Evolutionary conservation across 2,329 filamentous ascomycete species (phyloP).

Genomic region (Trichocomaceae sp.): DNA sequence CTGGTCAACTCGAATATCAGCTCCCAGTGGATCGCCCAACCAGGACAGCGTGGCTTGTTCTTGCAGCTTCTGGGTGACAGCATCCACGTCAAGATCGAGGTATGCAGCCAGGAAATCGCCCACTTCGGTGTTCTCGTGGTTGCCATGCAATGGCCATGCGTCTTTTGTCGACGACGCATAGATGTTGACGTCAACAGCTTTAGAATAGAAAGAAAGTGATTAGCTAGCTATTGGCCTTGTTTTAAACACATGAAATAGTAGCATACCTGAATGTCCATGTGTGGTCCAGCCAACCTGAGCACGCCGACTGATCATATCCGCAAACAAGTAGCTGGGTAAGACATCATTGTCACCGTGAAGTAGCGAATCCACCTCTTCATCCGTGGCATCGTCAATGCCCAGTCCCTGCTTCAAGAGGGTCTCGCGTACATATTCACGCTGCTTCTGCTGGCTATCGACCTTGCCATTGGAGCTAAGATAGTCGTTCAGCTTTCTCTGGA

Average conservation of each 20-base stretch:
- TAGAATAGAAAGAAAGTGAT: neutral
- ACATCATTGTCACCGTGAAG: slow-evolving; percentile 52
- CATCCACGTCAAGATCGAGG: slow-evolving; percentile 69
- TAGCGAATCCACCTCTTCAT: slow-evolving; percentile 63
- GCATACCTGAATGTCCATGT: slow-evolving; percentile 68
- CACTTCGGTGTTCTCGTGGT: slow-evolving; percentile 92
- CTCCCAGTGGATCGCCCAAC: slow-evolving; percentile 36
- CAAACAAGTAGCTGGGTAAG: slow-evolving; percentile 56
- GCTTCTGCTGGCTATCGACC: slow-evolving; percentile 41
- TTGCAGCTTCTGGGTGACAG: slow-evolving; percentile 68
- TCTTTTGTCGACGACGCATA: slow-evolving; percentile 68
- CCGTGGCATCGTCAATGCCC: slow-evolving; percentile 66
- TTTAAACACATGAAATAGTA: neutral
- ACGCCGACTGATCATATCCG: slow-evolving; percentile 78
- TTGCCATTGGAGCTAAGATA: slow-evolving; percentile 47
- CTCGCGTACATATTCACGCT: slow-evolving; percentile 57
- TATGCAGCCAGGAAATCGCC: slow-evolving; percentile 75
- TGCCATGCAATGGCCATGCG: slow-evolving; percentile 63
- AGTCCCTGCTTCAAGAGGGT: slow-evolving; percentile 63
- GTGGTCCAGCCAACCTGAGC: slow-evolving; percentile 91
- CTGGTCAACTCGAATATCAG: slow-evolving; percentile 32
- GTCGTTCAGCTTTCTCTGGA: slow-evolving; percentile 55
- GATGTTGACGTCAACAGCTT: slow-evolving; percentile 89
- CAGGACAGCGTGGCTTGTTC: slow-evolving; percentile 26
- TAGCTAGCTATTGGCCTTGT: neutral